Percentiles rank a stretch among this genome's conserved stretches.
These are phyloP conservation scores for Wallemia mellicola DNA, from an alignment of 1,284 basidiomycete species.

Conservation along the genomic window DNA sequence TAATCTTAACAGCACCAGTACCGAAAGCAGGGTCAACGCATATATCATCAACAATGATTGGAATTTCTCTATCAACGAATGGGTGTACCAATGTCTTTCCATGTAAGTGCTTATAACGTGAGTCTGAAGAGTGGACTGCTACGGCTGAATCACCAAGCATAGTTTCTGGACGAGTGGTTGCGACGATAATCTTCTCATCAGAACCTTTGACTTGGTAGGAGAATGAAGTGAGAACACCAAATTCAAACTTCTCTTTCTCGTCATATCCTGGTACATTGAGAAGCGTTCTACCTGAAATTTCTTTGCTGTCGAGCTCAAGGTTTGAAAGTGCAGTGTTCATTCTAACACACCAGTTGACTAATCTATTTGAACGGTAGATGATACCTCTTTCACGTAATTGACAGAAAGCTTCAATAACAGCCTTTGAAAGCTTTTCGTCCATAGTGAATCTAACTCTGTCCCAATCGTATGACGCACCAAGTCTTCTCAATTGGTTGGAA, in stretches of 20 bases:
- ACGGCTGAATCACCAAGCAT: slow-evolving; percentile 97
- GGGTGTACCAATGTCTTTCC: slow-evolving; percentile 80
- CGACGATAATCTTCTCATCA: slow-evolving; percentile 72
- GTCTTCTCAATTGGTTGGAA: slow-evolving; percentile 56
- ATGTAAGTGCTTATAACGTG: slow-evolving; percentile 81
- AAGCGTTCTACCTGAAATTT: slow-evolving; percentile 60
- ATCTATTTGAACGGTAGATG: slow-evolving; percentile 80
- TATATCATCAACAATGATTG: slow-evolving; percentile 61
- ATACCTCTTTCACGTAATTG: slow-evolving; percentile 71
- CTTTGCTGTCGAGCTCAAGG: slow-evolving; percentile 88
- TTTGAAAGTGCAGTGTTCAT: slow-evolving; percentile 92
- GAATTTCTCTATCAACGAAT: slow-evolving; percentile 59
- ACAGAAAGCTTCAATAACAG: slow-evolving; percentile 79
- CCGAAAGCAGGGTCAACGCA: slow-evolving; percentile 86
- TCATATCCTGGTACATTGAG: slow-evolving; percentile 85
- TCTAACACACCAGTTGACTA: slow-evolving; percentile 95
- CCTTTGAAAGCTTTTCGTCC: slow-evolving; percentile 56
- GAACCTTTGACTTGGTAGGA: slow-evolving; percentile 70
- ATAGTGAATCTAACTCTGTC: slow-evolving; percentile 81
- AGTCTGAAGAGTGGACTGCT: slow-evolving; percentile 80
- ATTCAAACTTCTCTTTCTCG: slow-evolving; percentile 77
- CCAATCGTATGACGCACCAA: slow-evolving; percentile 91
- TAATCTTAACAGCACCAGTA: slow-evolving; percentile 97
- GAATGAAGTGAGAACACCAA: slow-evolving; percentile 86
- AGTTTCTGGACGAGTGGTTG: slow-evolving; percentile 93